Evolutionary conservation across 177 flowering plant genomes (phyloP).

Genomic region (Telopea speciosissima): DNA sequence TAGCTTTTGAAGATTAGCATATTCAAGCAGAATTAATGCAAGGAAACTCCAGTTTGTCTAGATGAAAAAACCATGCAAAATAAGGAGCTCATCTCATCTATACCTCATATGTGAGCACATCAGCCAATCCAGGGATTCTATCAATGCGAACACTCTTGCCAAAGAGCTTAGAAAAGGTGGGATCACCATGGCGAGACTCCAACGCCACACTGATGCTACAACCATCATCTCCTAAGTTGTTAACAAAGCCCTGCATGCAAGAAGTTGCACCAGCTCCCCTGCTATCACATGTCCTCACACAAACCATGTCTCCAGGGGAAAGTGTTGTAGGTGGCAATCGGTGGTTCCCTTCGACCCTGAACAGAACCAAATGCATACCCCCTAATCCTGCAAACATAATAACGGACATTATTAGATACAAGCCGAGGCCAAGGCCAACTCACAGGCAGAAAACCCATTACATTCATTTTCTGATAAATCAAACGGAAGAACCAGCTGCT

Average conservation of each 20-base stretch:
- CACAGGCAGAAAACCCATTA: background rate
- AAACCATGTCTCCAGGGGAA: slow-evolving; percentile 96
- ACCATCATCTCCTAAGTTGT: slow-evolving; percentile 85
- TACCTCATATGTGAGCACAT: slow-evolving; percentile 90
- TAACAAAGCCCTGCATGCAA: slow-evolving; percentile 85
- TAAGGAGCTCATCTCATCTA: background rate
- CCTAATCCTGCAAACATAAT: slow-evolving; percentile 59
- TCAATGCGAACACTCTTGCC: slow-evolving; percentile 86
- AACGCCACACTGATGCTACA: slow-evolving; percentile 79
- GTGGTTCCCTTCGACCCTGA: slow-evolving; percentile 77
- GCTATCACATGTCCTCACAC: slow-evolving; percentile 78
- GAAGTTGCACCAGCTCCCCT: slow-evolving; percentile 85
- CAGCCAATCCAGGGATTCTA: slow-evolving; percentile 88
- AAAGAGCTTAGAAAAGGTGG: slow-evolving; percentile 90
- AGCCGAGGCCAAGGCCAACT: background rate
- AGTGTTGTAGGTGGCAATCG: slow-evolving; percentile 88
- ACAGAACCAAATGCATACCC: slow-evolving; percentile 85
- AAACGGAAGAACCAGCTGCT: background rate
- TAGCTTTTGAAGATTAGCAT: background rate
- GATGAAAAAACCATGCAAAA: background rate
- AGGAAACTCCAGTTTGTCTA: background rate
- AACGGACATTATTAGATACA: background rate
- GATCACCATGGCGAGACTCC: slow-evolving; percentile 86
- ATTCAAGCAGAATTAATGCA: background rate
- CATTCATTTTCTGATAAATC: background rate